phyloP scores from a whole-genome alignment of 257 asterid genomes.

The Solanum acaule region DNA sequence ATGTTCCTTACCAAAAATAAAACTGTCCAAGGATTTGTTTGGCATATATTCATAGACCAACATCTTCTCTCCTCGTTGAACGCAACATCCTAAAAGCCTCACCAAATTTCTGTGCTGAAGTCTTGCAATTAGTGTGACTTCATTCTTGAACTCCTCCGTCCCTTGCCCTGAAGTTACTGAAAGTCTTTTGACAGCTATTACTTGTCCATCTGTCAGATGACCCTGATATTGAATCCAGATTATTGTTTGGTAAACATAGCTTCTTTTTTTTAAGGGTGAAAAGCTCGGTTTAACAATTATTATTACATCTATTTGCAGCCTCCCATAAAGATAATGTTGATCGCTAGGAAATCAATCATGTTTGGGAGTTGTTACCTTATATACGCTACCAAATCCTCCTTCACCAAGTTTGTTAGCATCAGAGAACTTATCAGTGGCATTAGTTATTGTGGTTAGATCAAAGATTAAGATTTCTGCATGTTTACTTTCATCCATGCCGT shows the following conservation, averaged over 20 bases:
- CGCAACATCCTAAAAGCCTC: constrained; percentile 22
- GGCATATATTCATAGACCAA: constrained; percentile 24
- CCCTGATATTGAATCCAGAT: constrained; percentile 7
- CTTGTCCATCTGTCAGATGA: constrained; percentile 8
- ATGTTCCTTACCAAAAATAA: constrained; percentile 19
- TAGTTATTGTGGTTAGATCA: constrained; percentile 9
- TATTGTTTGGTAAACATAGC: neutral
- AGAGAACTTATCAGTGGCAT: constrained; percentile 17
- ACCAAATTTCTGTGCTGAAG: constrained; percentile 30
- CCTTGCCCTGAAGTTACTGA: constrained; percentile 23
- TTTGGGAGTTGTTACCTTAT: constrained; percentile 17
- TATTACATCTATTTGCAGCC: neutral
- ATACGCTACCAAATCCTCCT: constrained; percentile 32
- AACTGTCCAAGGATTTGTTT: constrained; percentile 21
- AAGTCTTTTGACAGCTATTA: constrained; percentile 21
- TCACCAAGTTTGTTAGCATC: constrained; percentile 12
- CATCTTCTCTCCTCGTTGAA: constrained; percentile 25
- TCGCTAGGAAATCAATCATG: neutral
- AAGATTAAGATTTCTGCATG: neutral
- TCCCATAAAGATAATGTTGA: neutral
- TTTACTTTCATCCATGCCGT: neutral
- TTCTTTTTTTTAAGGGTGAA: neutral
- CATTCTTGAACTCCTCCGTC: constrained; percentile 19
- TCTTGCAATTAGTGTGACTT: constrained; percentile 22
- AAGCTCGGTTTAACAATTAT: neutral